Percentiles rank a stretch among this genome's conserved stretches.
Conservation (phyloP, 345 rosid species). For the Hibiscus syriacus region DNA sequence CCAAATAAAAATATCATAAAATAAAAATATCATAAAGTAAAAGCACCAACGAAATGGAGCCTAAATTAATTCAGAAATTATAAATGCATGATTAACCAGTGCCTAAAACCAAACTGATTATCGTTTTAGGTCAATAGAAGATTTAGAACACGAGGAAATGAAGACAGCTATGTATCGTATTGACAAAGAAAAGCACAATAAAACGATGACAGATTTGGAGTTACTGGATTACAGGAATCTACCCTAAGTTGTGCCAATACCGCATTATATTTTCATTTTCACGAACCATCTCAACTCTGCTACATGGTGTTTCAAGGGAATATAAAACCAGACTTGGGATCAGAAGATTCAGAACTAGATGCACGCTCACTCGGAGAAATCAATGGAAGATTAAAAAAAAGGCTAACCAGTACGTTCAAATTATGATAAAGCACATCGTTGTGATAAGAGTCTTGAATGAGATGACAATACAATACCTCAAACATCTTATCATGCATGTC, state of each 20-base stretch:
- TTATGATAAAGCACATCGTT: background rate
- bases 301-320: background rate
- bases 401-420: background rate
- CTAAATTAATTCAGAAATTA: background rate
- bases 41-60: background rate
- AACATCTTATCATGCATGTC: slow-evolving; percentile 78
- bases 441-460: background rate
- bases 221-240: background rate
- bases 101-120: background rate
- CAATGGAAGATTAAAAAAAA: background rate
- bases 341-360: background rate
- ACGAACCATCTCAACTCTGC: background rate
- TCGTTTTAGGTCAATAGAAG: background rate
- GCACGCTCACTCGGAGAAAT: background rate
- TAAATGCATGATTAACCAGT: background rate
- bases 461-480: slow-evolving; percentile 43
- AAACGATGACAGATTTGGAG: background rate
- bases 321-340: background rate
- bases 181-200: background rate
- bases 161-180: background rate
- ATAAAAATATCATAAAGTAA: background rate
- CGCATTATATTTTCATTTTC: background rate
- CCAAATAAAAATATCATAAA: background rate
- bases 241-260: background rate
- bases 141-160: background rate